These are phyloP conservation scores for Eremochloa ophiuroides DNA, from an alignment of 176 grass and related monocot genomes.

Conservation along the genomic window DNA sequence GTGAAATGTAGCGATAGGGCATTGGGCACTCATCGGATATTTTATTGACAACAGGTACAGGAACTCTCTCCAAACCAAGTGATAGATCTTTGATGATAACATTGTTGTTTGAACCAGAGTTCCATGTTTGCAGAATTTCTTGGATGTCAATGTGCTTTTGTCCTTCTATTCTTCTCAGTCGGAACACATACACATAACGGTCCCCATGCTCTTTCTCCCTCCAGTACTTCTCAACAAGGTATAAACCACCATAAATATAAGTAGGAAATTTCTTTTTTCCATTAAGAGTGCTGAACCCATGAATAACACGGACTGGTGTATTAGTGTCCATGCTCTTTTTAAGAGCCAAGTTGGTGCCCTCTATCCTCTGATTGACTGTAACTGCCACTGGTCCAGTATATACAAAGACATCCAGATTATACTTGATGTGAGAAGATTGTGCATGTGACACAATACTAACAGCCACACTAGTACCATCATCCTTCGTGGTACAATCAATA, in stretches of 20 bases:
- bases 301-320: slow-evolving; percentile 75
- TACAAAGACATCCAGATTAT: slow-evolving; percentile 60
- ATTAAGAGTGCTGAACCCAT: slow-evolving; percentile 38
- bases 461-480: slow-evolving; percentile 43
- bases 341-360: slow-evolving; percentile 59
- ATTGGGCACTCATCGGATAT: slow-evolving; percentile 53
- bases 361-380: slow-evolving; percentile 38
- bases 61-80: slow-evolving; percentile 63
- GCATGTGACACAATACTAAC: slow-evolving; percentile 64
- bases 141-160: slow-evolving; percentile 62
- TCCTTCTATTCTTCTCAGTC: slow-evolving; percentile 55
- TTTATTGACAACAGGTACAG: slow-evolving; percentile 64
- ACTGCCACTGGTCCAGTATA: slow-evolving; percentile 51
- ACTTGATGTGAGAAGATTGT: slow-evolving; percentile 35
- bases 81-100: slow-evolving; percentile 71
- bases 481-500: slow-evolving; percentile 57
- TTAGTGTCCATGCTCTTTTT: slow-evolving; percentile 78
- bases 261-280: slow-evolving; percentile 39
- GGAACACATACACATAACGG: slow-evolving; percentile 57
- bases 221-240: slow-evolving; percentile 74
- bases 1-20: slow-evolving; percentile 51
- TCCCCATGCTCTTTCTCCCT: slow-evolving; percentile 44
- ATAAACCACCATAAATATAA: slow-evolving; percentile 81
- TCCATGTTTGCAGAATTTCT: slow-evolving; percentile 45
- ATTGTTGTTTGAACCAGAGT: slow-evolving; percentile 23